Evolutionary conservation across 2,329 filamentous ascomycete genomes (phyloP), one percentile per base, ranked within the genome.

Genomic region (Hypoxylon sp.): DNA sequence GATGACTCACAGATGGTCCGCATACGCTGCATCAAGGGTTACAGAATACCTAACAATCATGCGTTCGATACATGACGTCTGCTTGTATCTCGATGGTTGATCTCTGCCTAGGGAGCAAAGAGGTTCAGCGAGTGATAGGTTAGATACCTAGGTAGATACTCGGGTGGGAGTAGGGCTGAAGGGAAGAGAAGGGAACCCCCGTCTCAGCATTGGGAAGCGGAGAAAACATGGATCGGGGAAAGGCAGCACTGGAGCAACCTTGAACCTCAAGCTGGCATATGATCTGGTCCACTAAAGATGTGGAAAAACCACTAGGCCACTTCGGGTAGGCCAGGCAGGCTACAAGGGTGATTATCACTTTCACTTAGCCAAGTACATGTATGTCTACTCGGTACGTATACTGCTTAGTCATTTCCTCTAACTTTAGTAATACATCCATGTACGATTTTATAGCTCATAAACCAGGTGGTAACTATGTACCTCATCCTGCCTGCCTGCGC

Each of bases 1-100:
- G 26, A 72, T 74, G 71, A 74, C 72, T 74, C 72, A 74, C 72
- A 74, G 64, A 50, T n/a, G 28, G 22, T 42, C 44, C n/a, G n/a
- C n/a, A n/a, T n/a, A n/a, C n/a, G n/a, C n/a, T 65, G 69, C 66
- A 65, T 70, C 64, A 51, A 67, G 54, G 61, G 64, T 66, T 65
- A 52, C 65, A 65, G 55, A 60, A 52, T 55, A n/a, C n/a, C n/a
- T n/a, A 33, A 6, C 32, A 55, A 40, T 51, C 48, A 69, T 68
- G 65, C 68, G 46, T 42, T 61, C 33, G 22, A 61, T 72, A 68
- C 66, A 72, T 71, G 72, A 72, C 66, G 66, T 72, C 53, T 68
- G 54, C 51, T 22, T 36, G 42, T 52, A 58, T 51, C 12, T 55
- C 38, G 54, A 48, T 65, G 45, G 55, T 44, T 65, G 65, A 53